Conservation (phyloP, 1,284 basidiomycete genomes). For the Vanrija humicola region DNA sequence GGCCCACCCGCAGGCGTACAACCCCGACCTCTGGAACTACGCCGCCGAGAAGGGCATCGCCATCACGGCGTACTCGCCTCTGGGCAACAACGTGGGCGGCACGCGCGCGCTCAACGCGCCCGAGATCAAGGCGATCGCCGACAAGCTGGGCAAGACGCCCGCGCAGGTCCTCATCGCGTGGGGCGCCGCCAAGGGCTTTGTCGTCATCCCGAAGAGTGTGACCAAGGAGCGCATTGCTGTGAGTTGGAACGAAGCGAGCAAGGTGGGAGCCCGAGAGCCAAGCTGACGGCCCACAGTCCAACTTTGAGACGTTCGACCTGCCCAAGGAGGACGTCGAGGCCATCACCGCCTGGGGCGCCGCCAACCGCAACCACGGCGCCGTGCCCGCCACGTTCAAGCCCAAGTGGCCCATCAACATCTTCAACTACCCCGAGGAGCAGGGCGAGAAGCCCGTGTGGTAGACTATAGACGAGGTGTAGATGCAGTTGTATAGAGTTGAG, state of each 20-base stretch:
- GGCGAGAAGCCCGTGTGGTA: conserved; percentile 15
- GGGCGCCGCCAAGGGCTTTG: conserved; percentile 60
- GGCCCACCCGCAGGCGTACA: conserved; percentile 62
- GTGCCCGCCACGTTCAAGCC: conserved; percentile 58
- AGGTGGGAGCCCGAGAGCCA: background rate
- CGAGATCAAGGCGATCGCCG: conserved; percentile 60
- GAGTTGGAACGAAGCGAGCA: background rate
- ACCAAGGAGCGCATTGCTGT: conserved; percentile 19
- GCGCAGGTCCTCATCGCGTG: conserved; percentile 69
- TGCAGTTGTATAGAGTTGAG: too few relatives aligned
- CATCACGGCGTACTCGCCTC: conserved; percentile 72
- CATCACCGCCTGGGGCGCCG: conserved; percentile 57
- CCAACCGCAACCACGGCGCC: conserved; percentile 59
- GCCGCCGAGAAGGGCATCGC: conserved; percentile 57
- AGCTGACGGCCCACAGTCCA: conserved; percentile 51
- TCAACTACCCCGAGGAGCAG: conserved; percentile 59
- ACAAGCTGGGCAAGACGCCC: conserved; percentile 57
- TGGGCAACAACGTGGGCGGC: conserved; percentile 53
- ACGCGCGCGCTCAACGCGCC: conserved; percentile 32
- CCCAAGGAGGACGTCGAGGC: conserved; percentile 60
- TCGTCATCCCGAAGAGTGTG: conserved; percentile 69
- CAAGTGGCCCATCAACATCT: conserved; percentile 64
- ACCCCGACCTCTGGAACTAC: conserved; percentile 6
- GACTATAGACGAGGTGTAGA: background rate
- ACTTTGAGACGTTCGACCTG: conserved; percentile 66